phyloP scores from a whole-genome alignment of 73 alveolate genomes.

The Uronychia binucleata region DNA sequence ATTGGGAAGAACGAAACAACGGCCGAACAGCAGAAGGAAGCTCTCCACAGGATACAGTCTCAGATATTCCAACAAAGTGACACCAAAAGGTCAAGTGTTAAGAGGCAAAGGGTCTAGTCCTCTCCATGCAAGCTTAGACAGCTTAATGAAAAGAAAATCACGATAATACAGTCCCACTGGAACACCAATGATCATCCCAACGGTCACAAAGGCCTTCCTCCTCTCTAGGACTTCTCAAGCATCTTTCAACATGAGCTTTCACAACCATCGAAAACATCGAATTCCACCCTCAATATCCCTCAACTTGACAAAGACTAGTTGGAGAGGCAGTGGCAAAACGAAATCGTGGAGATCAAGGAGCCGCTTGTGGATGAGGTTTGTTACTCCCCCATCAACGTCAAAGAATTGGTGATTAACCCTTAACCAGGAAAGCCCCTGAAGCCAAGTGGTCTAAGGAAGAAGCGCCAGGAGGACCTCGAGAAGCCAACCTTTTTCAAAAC shows the following conservation, averaged over 20 bases:
- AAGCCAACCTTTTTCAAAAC: background rate
- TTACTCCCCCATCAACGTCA: background rate
- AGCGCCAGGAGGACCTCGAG: background rate
- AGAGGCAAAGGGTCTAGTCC: background rate
- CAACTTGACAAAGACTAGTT: background rate
- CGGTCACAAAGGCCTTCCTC: no score
- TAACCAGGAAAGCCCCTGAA: background rate
- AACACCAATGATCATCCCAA: no score
- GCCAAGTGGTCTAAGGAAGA: background rate
- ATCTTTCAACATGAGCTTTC: no score
- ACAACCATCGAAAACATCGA: no score
- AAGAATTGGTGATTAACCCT: background rate
- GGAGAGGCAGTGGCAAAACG: background rate
- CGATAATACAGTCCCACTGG: background rate
- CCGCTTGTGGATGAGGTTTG: background rate
- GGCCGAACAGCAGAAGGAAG: background rate
- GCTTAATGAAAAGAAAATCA: background rate
- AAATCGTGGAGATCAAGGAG: background rate
- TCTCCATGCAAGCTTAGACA: background rate
- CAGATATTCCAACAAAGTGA: no score
- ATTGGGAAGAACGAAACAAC: background rate
- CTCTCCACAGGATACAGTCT: background rate
- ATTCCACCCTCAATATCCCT: background rate
- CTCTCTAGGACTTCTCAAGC: no score
- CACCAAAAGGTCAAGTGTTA: background rate